Conservation (phyloP, 2,329 filamentous ascomycete genomes). For the Calycina herbarum region DNA sequence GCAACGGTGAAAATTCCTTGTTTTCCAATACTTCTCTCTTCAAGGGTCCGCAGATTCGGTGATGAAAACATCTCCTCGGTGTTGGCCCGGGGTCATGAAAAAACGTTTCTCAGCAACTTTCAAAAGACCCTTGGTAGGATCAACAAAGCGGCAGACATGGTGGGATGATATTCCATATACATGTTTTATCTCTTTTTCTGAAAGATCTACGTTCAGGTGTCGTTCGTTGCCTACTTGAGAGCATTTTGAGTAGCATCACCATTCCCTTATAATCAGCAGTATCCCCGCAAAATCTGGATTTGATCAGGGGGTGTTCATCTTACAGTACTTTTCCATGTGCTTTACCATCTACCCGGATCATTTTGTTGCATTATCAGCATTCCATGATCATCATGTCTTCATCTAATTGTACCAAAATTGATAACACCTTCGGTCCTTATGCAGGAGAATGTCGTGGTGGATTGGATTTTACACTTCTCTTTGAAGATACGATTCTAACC, state of each 20-base stretch:
- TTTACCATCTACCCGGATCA: not conserved
- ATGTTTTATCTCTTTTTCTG: not conserved
- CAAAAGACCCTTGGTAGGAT: not conserved
- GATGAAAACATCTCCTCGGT: not conserved
- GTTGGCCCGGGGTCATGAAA: not conserved
- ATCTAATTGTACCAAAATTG: conserved; percentile 6
- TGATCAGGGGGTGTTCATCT: not conserved
- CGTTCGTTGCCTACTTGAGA: not conserved
- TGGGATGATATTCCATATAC: not conserved
- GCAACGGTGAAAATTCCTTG: not conserved
- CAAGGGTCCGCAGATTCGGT: not conserved
- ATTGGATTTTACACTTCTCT: conserved; percentile 23
- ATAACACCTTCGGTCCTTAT: conserved; percentile 13
- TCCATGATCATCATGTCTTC: not conserved
- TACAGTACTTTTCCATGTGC: not conserved
- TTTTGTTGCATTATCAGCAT: not conserved
- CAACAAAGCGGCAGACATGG: not conserved
- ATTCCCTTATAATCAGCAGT: not conserved
- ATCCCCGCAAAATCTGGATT: not conserved
- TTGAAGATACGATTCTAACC: conserved; percentile 18
- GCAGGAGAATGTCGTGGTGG: conserved; percentile 12
- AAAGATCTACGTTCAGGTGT: not conserved
- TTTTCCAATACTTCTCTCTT: not conserved
- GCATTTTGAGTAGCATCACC: not conserved
- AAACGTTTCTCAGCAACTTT: not conserved